Evolutionary conservation across 2,329 filamentous ascomycete species (phyloP).

Genomic region (Aspergillus cejpii): DNA sequence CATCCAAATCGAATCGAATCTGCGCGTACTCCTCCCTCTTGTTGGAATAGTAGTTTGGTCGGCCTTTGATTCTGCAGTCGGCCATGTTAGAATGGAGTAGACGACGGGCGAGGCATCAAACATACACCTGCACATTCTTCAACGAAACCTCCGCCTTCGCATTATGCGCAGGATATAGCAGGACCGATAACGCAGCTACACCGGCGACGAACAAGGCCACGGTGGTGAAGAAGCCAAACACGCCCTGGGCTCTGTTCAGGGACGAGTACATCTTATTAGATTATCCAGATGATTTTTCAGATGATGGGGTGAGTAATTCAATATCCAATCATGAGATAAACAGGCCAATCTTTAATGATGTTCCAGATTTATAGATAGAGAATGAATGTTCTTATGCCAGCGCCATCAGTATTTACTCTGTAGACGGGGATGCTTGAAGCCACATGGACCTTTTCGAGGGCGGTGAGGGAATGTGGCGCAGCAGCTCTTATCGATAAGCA

Average conservation of each 20-base stretch:
- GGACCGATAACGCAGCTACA: slow-evolving; percentile 72
- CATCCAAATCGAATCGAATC: slow-evolving; percentile 86
- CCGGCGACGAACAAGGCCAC: slow-evolving; percentile 75
- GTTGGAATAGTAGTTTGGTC: slow-evolving; percentile 89
- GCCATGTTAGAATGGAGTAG: slow-evolving; percentile 2
- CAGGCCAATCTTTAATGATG: too few species aligned
- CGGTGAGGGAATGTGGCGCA: slow-evolving; percentile 19
- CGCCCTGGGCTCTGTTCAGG: slow-evolving; percentile 76
- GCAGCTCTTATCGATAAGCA: slow-evolving; percentile 13
- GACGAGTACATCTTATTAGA: slow-evolving; percentile 70
- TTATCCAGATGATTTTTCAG: background rate
- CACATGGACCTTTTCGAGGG: slow-evolving; percentile 22
- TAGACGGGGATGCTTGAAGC: slow-evolving; percentile 10
- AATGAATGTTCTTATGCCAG: background rate
- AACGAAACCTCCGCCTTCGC: slow-evolving; percentile 49
- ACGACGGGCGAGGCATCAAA: too few species aligned
- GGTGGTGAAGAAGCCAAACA: slow-evolving; percentile 97
- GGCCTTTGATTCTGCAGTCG: slow-evolving; percentile 64
- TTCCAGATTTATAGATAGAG: background rate
- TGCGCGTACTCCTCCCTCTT: slow-evolving; percentile 95
- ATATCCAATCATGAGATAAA: background rate
- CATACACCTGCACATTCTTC: slow-evolving; percentile 75
- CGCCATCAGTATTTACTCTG: too few species aligned
- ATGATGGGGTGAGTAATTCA: background rate
- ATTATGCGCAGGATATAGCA: slow-evolving; percentile 49